These are phyloP conservation scores for Trichoderma asperelloides DNA, from an alignment of 495 filamentous ascomycete species.

Conservation along the genomic window DNA sequence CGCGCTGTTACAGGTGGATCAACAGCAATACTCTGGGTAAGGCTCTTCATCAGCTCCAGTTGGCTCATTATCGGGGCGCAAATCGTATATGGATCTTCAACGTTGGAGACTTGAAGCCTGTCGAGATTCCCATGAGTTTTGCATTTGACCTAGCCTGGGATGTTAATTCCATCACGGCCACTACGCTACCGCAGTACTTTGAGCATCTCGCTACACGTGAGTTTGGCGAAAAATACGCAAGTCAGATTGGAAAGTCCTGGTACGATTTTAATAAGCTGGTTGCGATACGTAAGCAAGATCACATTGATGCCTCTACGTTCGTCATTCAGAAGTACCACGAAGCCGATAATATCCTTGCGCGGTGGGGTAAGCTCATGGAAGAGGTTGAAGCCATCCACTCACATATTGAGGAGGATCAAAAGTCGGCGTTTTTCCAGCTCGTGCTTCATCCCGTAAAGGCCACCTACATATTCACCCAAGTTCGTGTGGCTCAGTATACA, in stretches of 20 bases:
- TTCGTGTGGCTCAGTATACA: neutral
- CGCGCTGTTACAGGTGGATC: conserved; percentile 62
- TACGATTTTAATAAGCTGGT: conserved; percentile 55
- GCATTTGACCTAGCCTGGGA: conserved; percentile 63
- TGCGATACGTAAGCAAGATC: conserved; percentile 58
- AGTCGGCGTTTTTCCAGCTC: conserved; percentile 61
- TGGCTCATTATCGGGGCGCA: conserved; percentile 52
- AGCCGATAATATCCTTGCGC: conserved; percentile 52
- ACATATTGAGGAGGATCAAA: conserved; percentile 33
- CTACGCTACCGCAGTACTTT: conserved; percentile 47
- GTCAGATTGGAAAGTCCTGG: conserved; percentile 46
- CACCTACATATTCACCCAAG: neutral
- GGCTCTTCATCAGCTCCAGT: conserved; percentile 55
- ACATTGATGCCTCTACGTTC: conserved; percentile 54
- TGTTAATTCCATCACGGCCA: conserved; percentile 40
- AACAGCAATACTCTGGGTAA: conserved; percentile 60
- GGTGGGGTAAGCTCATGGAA: conserved; percentile 50
- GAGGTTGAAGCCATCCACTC: conserved; percentile 49
- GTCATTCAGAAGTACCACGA: conserved; percentile 64
- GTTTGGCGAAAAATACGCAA: conserved; percentile 44
- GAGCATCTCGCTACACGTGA: conserved; percentile 48
- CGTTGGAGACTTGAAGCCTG: conserved; percentile 62
- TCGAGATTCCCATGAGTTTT: conserved; percentile 60
- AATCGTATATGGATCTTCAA: conserved; percentile 69
- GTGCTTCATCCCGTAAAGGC: conserved; percentile 51